A percentile compares a stretch with the other conserved stretches of the same genome.
phyloP scores from a whole-genome alignment of 2,329 filamentous ascomycete species.

The Hymenoscyphus linearis region DNA sequence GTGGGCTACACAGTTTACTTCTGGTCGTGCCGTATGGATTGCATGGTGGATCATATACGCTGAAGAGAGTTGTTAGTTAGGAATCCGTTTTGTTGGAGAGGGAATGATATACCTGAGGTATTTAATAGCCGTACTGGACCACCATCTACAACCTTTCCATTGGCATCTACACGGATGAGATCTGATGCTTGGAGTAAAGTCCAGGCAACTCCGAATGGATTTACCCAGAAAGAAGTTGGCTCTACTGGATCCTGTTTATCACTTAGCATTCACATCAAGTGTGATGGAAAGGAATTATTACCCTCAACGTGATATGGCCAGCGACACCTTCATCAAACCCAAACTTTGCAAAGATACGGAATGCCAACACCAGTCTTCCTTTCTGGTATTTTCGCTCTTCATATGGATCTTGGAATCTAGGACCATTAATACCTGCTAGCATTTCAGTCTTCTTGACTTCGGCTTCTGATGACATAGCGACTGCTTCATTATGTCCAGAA shows the following conservation, averaged over 20 bases:
- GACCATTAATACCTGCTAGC: not conserved
- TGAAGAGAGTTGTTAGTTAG: not conserved
- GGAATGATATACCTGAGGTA: conserved; percentile 22
- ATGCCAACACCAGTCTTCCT: conserved; percentile 39
- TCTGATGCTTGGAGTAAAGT: conserved; percentile 53
- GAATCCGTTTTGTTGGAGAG: not conserved
- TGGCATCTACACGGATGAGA: conserved; percentile 59
- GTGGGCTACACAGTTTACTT: conserved; percentile 52
- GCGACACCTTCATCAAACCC: conserved; percentile 39
- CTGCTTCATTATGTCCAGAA: not conserved
- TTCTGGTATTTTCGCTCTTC: conserved; percentile 27
- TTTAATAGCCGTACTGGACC: conserved; percentile 37
- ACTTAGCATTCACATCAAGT: not conserved
- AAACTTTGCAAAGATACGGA: conserved; percentile 38
- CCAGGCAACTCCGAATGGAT: conserved; percentile 33
- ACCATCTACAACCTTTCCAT: conserved; percentile 58
- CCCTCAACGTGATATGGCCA: conserved; percentile 36
- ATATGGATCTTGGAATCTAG: conserved; percentile 9
- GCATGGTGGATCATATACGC: conserved; percentile 16
- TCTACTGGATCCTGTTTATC: conserved; percentile 30
- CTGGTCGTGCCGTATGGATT: conserved; percentile 52
- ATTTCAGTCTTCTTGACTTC: not conserved
- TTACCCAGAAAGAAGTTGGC: conserved; percentile 32
- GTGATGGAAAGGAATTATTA: conserved; percentile 2
- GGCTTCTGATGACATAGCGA: not conserved